Percentiles rank a stretch among this genome's conserved stretches.
Evolutionary conservation across 495 filamentous ascomycete genomes (phyloP).

Genomic region (Aspergillus steynii): DNA sequence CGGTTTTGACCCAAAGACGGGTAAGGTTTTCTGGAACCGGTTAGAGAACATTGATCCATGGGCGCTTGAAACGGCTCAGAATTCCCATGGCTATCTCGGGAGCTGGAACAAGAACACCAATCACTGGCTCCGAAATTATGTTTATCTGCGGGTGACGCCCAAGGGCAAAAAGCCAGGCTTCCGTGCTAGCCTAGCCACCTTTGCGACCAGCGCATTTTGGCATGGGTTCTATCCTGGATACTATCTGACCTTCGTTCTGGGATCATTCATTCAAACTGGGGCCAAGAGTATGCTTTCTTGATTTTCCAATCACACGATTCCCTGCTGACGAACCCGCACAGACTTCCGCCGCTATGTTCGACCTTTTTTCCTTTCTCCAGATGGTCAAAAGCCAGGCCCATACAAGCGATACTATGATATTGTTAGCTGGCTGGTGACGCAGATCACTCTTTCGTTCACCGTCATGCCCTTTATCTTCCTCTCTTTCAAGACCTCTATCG

Average conservation of each 20-base stretch:
- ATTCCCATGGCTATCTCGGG: constrained; percentile 82
- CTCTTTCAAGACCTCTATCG: constrained; percentile 61
- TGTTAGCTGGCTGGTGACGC: constrained; percentile 75
- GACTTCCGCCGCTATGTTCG: constrained; percentile 87
- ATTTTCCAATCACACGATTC: not conserved
- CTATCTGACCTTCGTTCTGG: constrained; percentile 86
- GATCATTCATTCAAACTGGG: constrained; percentile 84
- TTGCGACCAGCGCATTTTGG: constrained; percentile 93
- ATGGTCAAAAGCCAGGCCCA: constrained; percentile 61
- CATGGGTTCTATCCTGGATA: constrained; percentile 98
- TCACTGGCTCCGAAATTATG: constrained; percentile 91
- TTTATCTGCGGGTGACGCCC: constrained; percentile 94
- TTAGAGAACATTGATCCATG: constrained; percentile 83
- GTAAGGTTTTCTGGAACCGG: constrained; percentile 84
- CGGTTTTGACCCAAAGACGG: constrained; percentile 79
- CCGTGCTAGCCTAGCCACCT: constrained; percentile 90
- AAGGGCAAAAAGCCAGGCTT: constrained; percentile 96
- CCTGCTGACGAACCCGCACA: constrained; percentile 33
- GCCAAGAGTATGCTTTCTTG: constrained; percentile 73
- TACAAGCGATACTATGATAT: constrained; percentile 87
- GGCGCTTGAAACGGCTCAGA: constrained; percentile 85
- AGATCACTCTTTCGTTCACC: constrained; percentile 78
- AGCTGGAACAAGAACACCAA: constrained; percentile 99
- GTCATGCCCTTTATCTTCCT: constrained; percentile 83
- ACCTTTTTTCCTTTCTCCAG: constrained; percentile 86